Percentiles rank a stretch among this genome's conserved stretches.
Evolutionary conservation across 139 green algal genomes (phyloP).

Genomic region (Chlamydomonas sp.): DNA sequence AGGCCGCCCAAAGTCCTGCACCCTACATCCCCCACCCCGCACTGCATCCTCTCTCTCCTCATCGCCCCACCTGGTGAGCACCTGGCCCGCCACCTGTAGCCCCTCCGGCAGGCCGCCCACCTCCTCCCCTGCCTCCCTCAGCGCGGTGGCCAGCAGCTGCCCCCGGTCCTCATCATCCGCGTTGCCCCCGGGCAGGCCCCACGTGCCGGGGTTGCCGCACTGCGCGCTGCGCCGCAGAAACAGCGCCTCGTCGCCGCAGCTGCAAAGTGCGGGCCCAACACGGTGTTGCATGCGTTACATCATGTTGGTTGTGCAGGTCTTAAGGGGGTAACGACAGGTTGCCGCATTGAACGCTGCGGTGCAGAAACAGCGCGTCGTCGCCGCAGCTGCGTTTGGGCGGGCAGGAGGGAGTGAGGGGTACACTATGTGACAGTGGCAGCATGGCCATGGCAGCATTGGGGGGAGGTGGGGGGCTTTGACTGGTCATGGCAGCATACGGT

Average conservation of each 20-base stretch:
- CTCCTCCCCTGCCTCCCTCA: slow-evolving; percentile 62
- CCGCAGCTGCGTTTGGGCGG: no score
- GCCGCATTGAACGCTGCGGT: no score
- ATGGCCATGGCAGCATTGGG: no score
- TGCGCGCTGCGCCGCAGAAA: slow-evolving; percentile 61
- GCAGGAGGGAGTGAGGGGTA: no score
- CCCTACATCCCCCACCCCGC: background rate
- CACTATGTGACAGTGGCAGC: no score
- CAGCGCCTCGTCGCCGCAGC: slow-evolving; percentile 54
- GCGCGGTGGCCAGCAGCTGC: slow-evolving; percentile 67
- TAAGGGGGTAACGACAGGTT: no score
- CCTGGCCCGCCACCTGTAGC: slow-evolving; percentile 3
- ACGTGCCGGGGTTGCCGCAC: slow-evolving; percentile 66
- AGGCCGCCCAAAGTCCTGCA: no score
- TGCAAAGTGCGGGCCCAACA: background rate
- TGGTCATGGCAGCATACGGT: no score
- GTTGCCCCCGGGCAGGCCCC: slow-evolving; percentile 83
- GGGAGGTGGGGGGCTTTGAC: no score
- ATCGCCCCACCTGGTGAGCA: slow-evolving; percentile 37
- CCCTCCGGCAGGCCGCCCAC: slow-evolving; percentile 36
- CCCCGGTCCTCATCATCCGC: slow-evolving; percentile 59
- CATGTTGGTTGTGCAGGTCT: background rate
- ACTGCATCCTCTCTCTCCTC: background rate
- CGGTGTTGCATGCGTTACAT: background rate
- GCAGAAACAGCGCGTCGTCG: no score